phyloP scores from a whole-genome alignment of 129 eudicot genomes.

The Kitagawia praeruptora region DNA sequence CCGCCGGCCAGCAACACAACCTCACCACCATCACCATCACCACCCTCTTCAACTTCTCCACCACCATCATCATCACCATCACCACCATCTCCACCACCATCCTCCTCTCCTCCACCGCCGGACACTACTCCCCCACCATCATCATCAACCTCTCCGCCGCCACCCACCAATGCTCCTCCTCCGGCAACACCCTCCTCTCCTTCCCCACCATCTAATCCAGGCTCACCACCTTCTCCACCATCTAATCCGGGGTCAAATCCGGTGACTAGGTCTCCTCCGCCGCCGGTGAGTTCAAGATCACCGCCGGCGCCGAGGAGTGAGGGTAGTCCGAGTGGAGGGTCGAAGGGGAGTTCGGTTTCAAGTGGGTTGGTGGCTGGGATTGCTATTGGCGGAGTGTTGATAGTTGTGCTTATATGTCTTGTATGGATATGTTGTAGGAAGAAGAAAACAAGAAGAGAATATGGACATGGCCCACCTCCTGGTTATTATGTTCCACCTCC shows the following conservation, averaged over 20 bases:
- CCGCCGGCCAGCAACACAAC: constrained; percentile 32
- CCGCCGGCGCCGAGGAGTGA: constrained; percentile 29
- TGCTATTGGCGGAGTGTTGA: constrained; percentile 64
- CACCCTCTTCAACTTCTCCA: not conserved
- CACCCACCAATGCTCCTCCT: constrained; percentile 20
- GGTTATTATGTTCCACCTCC: constrained; percentile 72
- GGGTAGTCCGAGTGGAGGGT: constrained; percentile 23
- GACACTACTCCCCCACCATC: constrained; percentile 34
- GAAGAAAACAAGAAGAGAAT: constrained; percentile 56
- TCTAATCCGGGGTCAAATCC: constrained; percentile 15
- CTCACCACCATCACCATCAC: constrained; percentile 25
- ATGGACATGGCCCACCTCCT: constrained; percentile 17
- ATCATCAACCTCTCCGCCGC: constrained; percentile 36
- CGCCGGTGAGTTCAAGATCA: constrained; percentile 18
- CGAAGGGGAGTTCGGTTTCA: constrained; percentile 35
- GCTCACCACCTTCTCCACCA: constrained; percentile 20
- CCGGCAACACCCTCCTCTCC: constrained; percentile 33
- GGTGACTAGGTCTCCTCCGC: constrained; percentile 25
- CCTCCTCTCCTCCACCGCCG: constrained; percentile 40
- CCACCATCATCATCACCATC: constrained; percentile 23
- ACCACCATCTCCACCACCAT: constrained; percentile 24
- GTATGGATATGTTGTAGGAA: constrained; percentile 62
- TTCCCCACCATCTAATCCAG: constrained; percentile 26
- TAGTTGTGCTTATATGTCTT: constrained; percentile 47
- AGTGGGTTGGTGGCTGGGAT: constrained; percentile 76